Percentiles rank a stretch among this genome's conserved stretches.
Evolutionary conservation across 768 basidiomycete genomes (phyloP).

Genomic region (Trametes gibbosa): DNA sequence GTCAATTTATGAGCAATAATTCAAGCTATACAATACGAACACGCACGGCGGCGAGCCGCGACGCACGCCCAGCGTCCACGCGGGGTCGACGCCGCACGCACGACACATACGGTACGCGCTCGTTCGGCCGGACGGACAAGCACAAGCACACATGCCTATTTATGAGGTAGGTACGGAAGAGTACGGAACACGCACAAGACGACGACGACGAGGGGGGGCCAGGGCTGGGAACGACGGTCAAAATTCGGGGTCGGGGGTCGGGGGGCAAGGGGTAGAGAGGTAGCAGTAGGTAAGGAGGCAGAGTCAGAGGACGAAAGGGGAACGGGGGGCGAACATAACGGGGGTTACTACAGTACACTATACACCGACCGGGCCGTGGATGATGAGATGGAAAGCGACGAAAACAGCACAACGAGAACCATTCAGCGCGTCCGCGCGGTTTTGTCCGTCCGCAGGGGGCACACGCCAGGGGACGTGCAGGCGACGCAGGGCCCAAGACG

Average conservation of each 20-base stretch:
- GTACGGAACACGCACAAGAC: background rate
- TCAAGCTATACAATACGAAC: constrained; percentile 12
- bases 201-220: background rate
- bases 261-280: background rate
- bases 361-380: constrained; percentile 2
- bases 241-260: background rate
- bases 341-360: constrained; percentile 10
- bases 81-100: too few species aligned
- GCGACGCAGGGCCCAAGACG: background rate
- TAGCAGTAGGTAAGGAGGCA: background rate
- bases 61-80: too few species aligned
- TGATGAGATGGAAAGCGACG: constrained; percentile 16
- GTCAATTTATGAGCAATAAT: constrained; percentile 9
- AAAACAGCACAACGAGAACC: constrained; percentile 21
- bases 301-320: background rate
- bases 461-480: background rate
- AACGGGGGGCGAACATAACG: background rate
- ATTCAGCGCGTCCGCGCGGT: constrained; percentile 10
- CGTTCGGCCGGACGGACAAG: background rate
- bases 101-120: too few species aligned
- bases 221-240: background rate
- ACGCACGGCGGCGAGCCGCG: background rate
- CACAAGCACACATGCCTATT: background rate
- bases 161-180: background rate
- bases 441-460: constrained; percentile 10